Conservation (phyloP, 2,329 filamentous ascomycete genomes). For the Juglanconis sp. region DNA sequence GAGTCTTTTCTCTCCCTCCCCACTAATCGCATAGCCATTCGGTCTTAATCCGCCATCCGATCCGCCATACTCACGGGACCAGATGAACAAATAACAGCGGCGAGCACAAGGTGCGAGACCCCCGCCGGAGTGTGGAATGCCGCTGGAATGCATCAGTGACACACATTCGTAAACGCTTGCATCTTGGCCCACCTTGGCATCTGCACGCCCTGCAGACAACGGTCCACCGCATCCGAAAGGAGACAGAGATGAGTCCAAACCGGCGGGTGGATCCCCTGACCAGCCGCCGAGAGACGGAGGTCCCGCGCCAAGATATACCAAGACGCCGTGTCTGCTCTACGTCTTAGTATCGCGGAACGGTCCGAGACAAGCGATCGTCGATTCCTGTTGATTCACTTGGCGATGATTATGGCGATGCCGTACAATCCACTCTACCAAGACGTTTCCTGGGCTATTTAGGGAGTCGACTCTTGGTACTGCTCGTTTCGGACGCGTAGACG, state of each 20-base stretch:
- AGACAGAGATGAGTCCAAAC: background rate
- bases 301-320: background rate
- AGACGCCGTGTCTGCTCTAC: background rate
- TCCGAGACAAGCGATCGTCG: constrained; percentile 6
- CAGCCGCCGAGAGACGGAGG: background rate
- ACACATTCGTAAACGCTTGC: background rate
- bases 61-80: too few relatives aligned
- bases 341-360: constrained; percentile 5
- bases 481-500: background rate
- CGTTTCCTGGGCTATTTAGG: background rate
- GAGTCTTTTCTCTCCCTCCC: too few relatives aligned
- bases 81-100: too few relatives aligned
- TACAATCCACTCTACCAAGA: background rate
- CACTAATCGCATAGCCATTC: too few relatives aligned
- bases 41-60: too few relatives aligned
- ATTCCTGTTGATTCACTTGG: background rate
- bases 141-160: background rate
- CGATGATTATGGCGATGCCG: background rate
- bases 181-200: background rate
- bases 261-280: background rate
- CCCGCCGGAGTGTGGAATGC: background rate
- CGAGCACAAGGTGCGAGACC: too few relatives aligned
- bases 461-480: background rate
- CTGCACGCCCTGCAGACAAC: background rate
- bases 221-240: background rate